Percentiles rank a stretch among this genome's conserved stretches.
phyloP scores from a whole-genome alignment of 345 rosid species.

The Turnera subulata region DNA sequence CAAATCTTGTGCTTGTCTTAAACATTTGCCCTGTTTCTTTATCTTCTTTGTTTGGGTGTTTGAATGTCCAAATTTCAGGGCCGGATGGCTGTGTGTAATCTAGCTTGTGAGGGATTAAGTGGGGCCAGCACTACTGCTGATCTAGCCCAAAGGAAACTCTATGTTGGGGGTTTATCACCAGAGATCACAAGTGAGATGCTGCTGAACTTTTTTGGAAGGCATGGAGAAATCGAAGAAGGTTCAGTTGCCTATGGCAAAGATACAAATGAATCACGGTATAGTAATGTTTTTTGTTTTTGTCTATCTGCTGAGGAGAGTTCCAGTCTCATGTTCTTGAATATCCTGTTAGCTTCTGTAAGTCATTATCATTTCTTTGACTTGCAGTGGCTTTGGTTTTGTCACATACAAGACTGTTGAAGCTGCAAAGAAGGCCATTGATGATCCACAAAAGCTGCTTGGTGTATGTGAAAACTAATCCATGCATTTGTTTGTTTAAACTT shows the following conservation, averaged over 20 bases:
- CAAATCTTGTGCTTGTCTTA: too few species aligned
- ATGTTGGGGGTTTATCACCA: conserved; percentile 57
- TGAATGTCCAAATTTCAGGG: conserved; percentile 33
- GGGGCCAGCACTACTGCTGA: conserved; percentile 46
- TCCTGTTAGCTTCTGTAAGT: too few species aligned
- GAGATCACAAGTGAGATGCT: conserved; percentile 57
- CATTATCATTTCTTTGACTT: background rate
- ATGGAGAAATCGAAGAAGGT: conserved; percentile 68
- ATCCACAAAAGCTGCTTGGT: conserved; percentile 54
- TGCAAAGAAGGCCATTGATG: conserved; percentile 58
- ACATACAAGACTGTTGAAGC: conserved; percentile 58
- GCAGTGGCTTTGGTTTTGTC: conserved; percentile 37
- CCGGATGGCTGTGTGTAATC: conserved; percentile 60
- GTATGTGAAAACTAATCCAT: conserved; percentile 28
- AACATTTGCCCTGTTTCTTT: too few species aligned
- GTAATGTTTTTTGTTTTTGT: background rate
- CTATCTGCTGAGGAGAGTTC: background rate
- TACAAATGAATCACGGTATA: conserved; percentile 57
- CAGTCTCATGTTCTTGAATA: too few species aligned
- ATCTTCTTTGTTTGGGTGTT: background rate
- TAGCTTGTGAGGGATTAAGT: conserved; percentile 55
- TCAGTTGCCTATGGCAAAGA: conserved; percentile 68
- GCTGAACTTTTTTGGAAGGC: conserved; percentile 39
- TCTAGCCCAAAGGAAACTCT: conserved; percentile 58
- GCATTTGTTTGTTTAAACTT: background rate